Evolutionary conservation across 768 basidiomycete species (phyloP).

Genomic region (Agrocybe praecox): DNA sequence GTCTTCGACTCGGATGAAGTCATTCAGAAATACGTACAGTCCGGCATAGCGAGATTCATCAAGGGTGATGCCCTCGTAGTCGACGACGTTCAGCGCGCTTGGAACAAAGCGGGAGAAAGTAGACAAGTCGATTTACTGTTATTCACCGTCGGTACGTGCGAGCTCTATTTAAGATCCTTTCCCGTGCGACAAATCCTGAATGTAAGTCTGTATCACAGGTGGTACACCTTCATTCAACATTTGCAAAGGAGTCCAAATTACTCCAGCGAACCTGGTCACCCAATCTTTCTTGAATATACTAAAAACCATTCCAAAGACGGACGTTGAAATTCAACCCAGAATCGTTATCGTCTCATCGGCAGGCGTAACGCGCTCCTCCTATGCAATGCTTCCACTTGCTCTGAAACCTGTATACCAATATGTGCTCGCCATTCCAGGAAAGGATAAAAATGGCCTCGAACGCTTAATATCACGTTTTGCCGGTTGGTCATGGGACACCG

Average conservation of each 20-base stretch:
- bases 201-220: conserved; percentile 31
- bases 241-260: conserved; percentile 48
- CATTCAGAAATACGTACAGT: conserved; percentile 52
- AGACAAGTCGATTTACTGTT: conserved; percentile 54
- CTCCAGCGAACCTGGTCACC: conserved; percentile 61
- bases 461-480: conserved; percentile 47
- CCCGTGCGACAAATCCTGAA: neutral
- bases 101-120: conserved; percentile 43
- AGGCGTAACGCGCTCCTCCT: conserved; percentile 51
- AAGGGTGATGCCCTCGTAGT: too few relatives aligned
- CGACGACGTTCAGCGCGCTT: conserved; percentile 56
- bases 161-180: neutral
- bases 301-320: conserved; percentile 47
- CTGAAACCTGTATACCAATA: conserved; percentile 52
- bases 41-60: conserved; percentile 54
- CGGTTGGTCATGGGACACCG: conserved; percentile 51
- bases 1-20: conserved; percentile 55
- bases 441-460: conserved; percentile 66
- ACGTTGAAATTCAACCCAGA: conserved; percentile 39
- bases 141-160: conserved; percentile 55
- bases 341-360: conserved; percentile 56
- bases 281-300: conserved; percentile 57
- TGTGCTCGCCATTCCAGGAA: conserved; percentile 47
- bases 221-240: conserved; percentile 48
- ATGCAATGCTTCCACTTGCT: conserved; percentile 45